Base-by-base conservation (phyloP, 2,329 filamentous ascomycete genomes). In the Penicillium sp. region DNA sequence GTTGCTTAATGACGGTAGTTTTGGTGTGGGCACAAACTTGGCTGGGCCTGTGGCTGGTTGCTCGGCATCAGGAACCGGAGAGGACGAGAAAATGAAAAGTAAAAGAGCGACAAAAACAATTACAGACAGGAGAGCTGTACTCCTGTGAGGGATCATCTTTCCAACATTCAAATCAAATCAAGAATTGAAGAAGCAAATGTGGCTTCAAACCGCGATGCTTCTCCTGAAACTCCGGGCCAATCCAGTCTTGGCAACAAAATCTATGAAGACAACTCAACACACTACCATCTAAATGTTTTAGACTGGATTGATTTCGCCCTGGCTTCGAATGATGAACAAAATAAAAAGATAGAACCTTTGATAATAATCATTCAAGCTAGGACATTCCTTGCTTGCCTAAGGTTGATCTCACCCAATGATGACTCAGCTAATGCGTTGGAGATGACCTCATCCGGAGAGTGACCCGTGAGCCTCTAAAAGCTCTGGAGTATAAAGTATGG, bases 1-100 rank as follows among this genome's bases (percentile, higher is more conserved):
- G 63, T 87, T 88, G 62, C 82, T 67, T 77, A 82, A 67, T 58
- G 78, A 67, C 47, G 79, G 77, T 30, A 78, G 59, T 35, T 73
- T 73, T 5, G 74, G 70, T 55, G 61, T 67, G 43, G 70, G 70
- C 25, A 73, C 60, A 61, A 69, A 71, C 55, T 70, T 67, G 52
- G 68, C 60, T 19, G 69, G 59, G 16, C 66, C 62, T 60, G 67
- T 55, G 50, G 63, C 56, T 57, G 61, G 57, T 33, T 62, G 55
- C 37, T 64, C 59, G 45, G 63, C 45, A 53, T 67, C 55, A 54
- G 66, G 66, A 17, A 69, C 58, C 31, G 75, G 69, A 3, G 76
- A 74, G 12, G 75, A 73, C 8, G 77, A 78, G 53, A 78, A 73
- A 38, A 78, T 75, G 35, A 78, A 67, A 26, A 79, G 67, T 28